A percentile compares a stretch with the other conserved stretches of the same genome.
Conservation (phyloP, 1,284 basidiomycete species). For the Coriolopsis trogii region DNA sequence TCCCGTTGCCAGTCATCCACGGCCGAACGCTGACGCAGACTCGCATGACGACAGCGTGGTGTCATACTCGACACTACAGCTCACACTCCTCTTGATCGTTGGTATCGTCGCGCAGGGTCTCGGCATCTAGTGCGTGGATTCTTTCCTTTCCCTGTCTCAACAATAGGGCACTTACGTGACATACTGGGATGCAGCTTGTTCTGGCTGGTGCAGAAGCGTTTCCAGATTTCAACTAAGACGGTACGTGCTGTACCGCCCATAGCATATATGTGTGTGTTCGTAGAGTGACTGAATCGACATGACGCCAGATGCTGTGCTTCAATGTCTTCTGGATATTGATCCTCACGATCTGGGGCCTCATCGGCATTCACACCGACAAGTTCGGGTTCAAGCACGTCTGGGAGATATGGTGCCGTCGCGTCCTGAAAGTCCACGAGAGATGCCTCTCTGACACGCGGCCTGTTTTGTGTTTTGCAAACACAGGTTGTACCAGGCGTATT, state of each 20-base stretch:
- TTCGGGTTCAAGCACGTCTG: conserved; percentile 84
- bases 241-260: conserved; percentile 47
- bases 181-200: conserved; percentile 50
- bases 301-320: conserved; percentile 73
- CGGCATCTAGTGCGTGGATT: conserved; percentile 69
- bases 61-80: conserved; percentile 65
- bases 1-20: background rate
- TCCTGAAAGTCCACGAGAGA: too few relatives aligned
- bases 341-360: conserved; percentile 75
- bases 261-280: too few relatives aligned
- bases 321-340: conserved; percentile 76
- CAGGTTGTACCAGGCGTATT: conserved; percentile 73
- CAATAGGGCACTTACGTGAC: background rate
- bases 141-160: background rate
- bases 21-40: background rate
- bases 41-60: conserved; percentile 44
- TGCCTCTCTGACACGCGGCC: background rate
- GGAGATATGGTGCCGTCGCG: conserved; percentile 87
- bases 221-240: conserved; percentile 70
- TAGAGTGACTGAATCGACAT: too few relatives aligned
- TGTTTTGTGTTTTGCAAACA: background rate
- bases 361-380: conserved; percentile 73
- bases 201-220: conserved; percentile 80
- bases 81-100: conserved; percentile 75
- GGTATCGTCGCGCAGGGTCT: conserved; percentile 75